Base-by-base conservation (phyloP, 2,329 filamentous ascomycete species). In the Penicillium brasilianum region DNA sequence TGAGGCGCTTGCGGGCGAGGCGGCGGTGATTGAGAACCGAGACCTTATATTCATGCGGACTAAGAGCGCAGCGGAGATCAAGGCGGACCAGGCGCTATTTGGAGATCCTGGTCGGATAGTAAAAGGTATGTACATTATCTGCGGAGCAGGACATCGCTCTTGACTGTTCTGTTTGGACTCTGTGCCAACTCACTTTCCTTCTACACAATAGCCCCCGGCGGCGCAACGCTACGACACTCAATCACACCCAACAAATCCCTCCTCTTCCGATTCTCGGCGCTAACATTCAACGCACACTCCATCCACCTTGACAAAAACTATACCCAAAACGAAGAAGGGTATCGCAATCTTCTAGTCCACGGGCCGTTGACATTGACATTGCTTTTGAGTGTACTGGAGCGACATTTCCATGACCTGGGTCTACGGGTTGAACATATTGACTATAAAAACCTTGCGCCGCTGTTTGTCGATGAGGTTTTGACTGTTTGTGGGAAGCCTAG, bases 251-350 rank as follows among this genome's bases (percentile, higher is more conserved):
- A 88, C 2, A 82, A 85, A 2, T 81, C 85, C 4, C 85, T 97
- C 4, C 87, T 99, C 57, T 97, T 96, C 79, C 88, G 93, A 60
- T 98, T 94, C 81, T 95, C 90, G 20, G 93, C 93, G 0, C 85
- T 99, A 36, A 94, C 91, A 2, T 93, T 92, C 81, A 99, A 99
- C 76, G 92, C 92, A 1, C 95, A 99, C 77, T 83, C 85, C 16
- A 97, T 99, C 68, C 95, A 99, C 78, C 83, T 96, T 22, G 91
- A 97, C 75, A 84, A 83, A 1, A 72, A 83, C 46, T 96, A 92
- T 77, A 88, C 88, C 55, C 84, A 84, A 41, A 80, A 85, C 13
- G 80, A 88, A 13, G 95, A 98, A 76, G 90, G 90, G 11, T 88
- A 96, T 74, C 83, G 83, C 5, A 85, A 88, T 62, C 81, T 92